These are phyloP conservation scores for Coniella lustricola DNA, from an alignment of 2,329 filamentous ascomycete species.

Conservation along the genomic window DNA sequence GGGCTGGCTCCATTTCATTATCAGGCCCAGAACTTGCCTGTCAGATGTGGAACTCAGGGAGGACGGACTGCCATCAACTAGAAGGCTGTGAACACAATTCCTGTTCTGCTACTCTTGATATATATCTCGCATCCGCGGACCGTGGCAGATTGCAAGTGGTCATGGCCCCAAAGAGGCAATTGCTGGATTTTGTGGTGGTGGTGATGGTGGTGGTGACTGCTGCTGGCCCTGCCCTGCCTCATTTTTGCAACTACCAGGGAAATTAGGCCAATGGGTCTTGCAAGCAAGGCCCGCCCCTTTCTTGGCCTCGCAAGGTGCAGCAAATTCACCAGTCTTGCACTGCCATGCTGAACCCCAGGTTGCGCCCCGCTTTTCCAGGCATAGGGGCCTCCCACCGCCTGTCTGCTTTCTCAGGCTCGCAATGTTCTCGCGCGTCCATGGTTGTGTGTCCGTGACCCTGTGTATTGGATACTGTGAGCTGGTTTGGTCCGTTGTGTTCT, in stretches of 20 bases:
- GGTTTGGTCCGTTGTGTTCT: too few relatives aligned
- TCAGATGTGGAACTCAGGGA: too few relatives aligned
- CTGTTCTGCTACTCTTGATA: too few relatives aligned
- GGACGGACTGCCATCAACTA: too few relatives aligned
- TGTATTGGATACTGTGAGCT: neutral
- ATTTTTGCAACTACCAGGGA: neutral
- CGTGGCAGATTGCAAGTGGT: too few relatives aligned
- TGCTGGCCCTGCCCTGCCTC: too few relatives aligned
- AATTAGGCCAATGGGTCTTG: constrained; percentile 2
- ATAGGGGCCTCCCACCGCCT: constrained; percentile 2
- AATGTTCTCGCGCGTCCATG: neutral
- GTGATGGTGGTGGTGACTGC: neutral
- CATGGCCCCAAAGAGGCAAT: too few relatives aligned
- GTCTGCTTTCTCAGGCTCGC: neutral
- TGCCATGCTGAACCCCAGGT: constrained; percentile 3
- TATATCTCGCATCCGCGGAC: too few relatives aligned
- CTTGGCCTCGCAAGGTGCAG: neutral
- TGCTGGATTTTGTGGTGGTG: too few relatives aligned
- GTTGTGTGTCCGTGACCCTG: neutral
- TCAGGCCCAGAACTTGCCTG: too few relatives aligned
- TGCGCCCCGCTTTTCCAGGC: neutral
- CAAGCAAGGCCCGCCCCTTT: neutral
- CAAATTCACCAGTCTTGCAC: neutral
- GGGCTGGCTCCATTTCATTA: too few relatives aligned
- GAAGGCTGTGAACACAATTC: too few relatives aligned